Conservation (phyloP, 1,284 basidiomycete species). For the Cryptococcus amylolentus region DNA sequence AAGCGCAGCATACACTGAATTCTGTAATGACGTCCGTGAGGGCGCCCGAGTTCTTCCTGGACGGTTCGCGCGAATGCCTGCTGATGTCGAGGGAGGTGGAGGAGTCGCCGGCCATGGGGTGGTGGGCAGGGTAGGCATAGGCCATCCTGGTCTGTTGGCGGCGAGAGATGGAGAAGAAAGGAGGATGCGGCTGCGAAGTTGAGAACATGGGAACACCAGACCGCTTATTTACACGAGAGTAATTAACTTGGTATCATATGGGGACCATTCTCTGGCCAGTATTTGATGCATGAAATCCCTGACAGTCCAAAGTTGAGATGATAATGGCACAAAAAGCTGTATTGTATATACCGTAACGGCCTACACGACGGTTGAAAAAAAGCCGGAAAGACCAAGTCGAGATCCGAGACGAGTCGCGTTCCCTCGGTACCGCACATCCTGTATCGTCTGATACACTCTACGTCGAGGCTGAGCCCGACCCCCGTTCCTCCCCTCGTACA, state of each 20-base stretch:
- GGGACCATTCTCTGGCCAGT: no score
- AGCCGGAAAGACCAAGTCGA: not conserved
- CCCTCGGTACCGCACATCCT: not conserved
- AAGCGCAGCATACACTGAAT: constrained; percentile 22
- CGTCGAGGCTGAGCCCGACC: no score
- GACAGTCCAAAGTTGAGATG: no score
- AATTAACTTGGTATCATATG: no score
- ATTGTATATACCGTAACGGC: no score
- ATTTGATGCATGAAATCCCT: no score
- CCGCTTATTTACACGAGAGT: no score
- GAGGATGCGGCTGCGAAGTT: not conserved
- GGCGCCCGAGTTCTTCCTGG: constrained; percentile 23
- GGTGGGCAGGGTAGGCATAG: constrained; percentile 27
- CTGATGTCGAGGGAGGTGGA: constrained; percentile 1
- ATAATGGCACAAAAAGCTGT: no score
- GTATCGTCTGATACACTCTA: not conserved
- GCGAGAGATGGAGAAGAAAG: not conserved
- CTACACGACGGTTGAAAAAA: not conserved
- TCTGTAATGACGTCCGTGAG: constrained; percentile 25
- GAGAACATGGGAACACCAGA: no score
- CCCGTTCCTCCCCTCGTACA: no score
- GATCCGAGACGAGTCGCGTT: not conserved
- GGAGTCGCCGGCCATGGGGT: constrained; percentile 3
- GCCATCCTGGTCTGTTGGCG: constrained; percentile 20
- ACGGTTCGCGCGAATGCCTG: not conserved